Percentiles rank a stretch among this genome's conserved stretches.
Conservation (phyloP, 2,329 filamentous ascomycete species). For the Cladosporium sp. region DNA sequence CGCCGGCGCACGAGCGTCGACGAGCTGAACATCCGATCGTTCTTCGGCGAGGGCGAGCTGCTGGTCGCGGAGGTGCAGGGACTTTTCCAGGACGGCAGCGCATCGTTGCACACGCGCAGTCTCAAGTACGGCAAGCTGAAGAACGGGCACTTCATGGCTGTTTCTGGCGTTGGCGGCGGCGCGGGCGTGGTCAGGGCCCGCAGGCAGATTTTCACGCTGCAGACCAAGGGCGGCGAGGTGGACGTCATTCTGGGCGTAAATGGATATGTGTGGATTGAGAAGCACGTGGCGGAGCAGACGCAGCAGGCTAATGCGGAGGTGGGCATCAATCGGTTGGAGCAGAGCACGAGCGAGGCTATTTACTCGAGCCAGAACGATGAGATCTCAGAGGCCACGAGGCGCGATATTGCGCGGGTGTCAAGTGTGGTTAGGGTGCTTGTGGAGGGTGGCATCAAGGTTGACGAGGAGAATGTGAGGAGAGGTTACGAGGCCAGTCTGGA, state of each 20-base stretch:
- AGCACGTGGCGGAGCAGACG: conserved; percentile 62
- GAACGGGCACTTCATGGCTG: conserved; percentile 85
- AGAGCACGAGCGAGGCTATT: conserved; percentile 78
- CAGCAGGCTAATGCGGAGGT: conserved; percentile 51
- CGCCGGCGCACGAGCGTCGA: conserved; percentile 91
- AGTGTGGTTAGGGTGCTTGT: conserved; percentile 82
- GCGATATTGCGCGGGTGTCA: conserved; percentile 82
- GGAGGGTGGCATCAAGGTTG: conserved; percentile 77
- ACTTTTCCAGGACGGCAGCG: conserved; percentile 80
- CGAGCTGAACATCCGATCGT: conserved; percentile 94
- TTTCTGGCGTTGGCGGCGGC: conserved; percentile 74
- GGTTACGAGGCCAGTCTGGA: conserved; percentile 83
- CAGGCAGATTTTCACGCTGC: conserved; percentile 84
- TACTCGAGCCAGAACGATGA: conserved; percentile 95
- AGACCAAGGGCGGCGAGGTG: conserved; percentile 64
- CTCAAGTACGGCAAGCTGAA: conserved; percentile 93
- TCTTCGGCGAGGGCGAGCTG: conserved; percentile 93
- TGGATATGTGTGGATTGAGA: conserved; percentile 93
- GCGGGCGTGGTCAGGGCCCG: conserved; percentile 81
- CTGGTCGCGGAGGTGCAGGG: conserved; percentile 93
- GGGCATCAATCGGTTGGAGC: conserved; percentile 81
- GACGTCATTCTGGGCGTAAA: conserved; percentile 93
- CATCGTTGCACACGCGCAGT: conserved; percentile 83
- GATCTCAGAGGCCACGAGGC: conserved; percentile 72
- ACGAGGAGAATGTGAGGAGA: conserved; percentile 82